phyloP scores from a whole-genome alignment of 495 filamentous ascomycete species.

The Cetradonia linearis region DNA sequence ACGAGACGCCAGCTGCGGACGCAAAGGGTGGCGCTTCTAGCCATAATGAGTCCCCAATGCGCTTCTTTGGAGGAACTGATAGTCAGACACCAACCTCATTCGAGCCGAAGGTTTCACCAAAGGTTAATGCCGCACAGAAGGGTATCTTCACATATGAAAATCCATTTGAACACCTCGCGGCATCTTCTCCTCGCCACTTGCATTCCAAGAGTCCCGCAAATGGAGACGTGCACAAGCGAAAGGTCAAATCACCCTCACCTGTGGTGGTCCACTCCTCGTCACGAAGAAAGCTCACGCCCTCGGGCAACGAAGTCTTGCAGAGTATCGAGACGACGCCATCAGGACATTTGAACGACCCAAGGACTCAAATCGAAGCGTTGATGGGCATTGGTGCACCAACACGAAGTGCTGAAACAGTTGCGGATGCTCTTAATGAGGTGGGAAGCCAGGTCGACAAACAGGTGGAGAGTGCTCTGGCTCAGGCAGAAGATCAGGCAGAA shows the following conservation, averaged over 20 bases:
- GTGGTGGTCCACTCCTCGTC: conserved; percentile 19
- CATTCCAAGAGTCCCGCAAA: conserved; percentile 14
- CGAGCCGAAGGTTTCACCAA: conserved; percentile 24
- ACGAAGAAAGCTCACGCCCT: conserved; percentile 25
- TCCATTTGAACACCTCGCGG: conserved; percentile 66
- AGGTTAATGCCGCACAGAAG: conserved; percentile 27
- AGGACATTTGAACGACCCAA: conserved; percentile 26
- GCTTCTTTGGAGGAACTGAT: conserved; percentile 32
- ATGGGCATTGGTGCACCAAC: conserved; percentile 30
- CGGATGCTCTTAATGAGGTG: conserved; percentile 59
- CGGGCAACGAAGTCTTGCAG: conserved; percentile 22
- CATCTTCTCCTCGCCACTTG: conserved; percentile 53
- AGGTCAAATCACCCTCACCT: conserved; percentile 26
- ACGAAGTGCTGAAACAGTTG: conserved; percentile 53
- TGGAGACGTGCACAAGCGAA: conserved; percentile 25
- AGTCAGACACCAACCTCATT: conserved; percentile 26
- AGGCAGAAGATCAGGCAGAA: conserved; percentile 36
- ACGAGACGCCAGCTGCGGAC: neutral
- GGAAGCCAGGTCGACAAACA: conserved; percentile 59
- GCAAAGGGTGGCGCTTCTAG: conserved; percentile 9
- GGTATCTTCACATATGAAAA: conserved; percentile 68
- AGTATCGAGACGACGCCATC: conserved; percentile 31
- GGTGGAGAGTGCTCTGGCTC: conserved; percentile 53
- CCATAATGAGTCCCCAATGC: conserved; percentile 29
- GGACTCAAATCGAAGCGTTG: conserved; percentile 28